Evolutionary conservation across 176 grass and related monocot species (phyloP).

Genomic region (Carex cristatella): DNA sequence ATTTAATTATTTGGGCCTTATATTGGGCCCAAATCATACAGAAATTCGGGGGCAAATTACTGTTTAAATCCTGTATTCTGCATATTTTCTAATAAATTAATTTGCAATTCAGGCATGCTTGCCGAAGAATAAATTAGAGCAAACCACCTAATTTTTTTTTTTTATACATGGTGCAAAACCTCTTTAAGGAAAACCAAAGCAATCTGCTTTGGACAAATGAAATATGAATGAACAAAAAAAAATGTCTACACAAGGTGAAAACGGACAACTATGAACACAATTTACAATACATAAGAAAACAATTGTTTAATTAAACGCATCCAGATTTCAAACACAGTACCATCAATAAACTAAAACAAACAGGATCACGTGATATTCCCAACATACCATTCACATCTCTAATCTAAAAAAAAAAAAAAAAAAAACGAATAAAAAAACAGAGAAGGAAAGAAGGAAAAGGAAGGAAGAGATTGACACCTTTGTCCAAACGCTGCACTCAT

Average conservation of each 20-base stretch:
- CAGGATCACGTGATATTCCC: background rate
- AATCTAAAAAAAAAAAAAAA: background rate
- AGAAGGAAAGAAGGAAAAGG: background rate
- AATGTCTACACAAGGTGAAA: background rate
- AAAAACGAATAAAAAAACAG: background rate
- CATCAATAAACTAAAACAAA: background rate
- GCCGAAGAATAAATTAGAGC: no score
- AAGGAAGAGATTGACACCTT: constrained; percentile 12
- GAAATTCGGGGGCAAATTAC: background rate
- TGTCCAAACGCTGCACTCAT: background rate
- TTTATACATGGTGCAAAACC: background rate
- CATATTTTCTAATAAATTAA: background rate
- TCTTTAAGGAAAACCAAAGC: background rate
- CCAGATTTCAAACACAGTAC: background rate
- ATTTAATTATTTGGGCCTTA: background rate
- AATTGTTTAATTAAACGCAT: background rate
- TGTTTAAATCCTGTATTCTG: background rate
- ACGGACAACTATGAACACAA: background rate
- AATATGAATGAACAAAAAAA: constrained; percentile 2
- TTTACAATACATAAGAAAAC: background rate
- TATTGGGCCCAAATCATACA: background rate
- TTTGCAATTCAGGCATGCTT: background rate
- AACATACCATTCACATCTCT: background rate
- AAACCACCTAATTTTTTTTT: background rate
- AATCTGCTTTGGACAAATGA: background rate